Base-by-base conservation (phyloP, 1,139 yeast genomes). In the Suhomyces anneliseae region DNA sequence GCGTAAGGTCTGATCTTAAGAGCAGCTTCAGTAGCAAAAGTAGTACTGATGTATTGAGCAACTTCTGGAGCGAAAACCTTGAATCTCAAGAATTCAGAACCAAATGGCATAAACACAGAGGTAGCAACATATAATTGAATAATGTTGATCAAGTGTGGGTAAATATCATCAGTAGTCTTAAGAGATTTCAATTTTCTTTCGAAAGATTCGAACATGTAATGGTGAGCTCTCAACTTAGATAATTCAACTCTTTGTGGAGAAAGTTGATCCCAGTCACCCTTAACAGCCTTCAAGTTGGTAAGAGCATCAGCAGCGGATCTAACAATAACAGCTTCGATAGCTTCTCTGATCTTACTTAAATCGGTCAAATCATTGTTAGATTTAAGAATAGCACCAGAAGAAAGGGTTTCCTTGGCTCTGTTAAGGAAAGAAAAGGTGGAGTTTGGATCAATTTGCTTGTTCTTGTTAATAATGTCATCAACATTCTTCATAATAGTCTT, bases 401-500 rank as follows among this genome's bases (percentile, higher is more conserved):
- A 27, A 27, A 43, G n/a, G 19, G 47, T 56, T 34, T 59, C 46
- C 53, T 70, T 62, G 50, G 64, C 62, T 39, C 58, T 56, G 57
- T 64, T 69, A 60, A 82, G 71, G 65, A 79, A 81, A 10, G 64
- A 61, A 57, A 80, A 77, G 19, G 76, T 71, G 27, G 57, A 55
- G 24, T 39, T 44, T 8, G 51, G 36, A 9, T 73, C 76, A 39
- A 69, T 65, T 46, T 76, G 72, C 48, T 50, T 59, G 49, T 66
- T 64, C 45, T 70, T 64, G 41, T 62, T 58, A 44, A 68, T 51
- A 34, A 68, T 61, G 45, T 66, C 64, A 38, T 62, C 65, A 46
- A 80, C 76, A 56, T 77, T 75, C 69, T 85, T 87, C 54, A 85
- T 70, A 42, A 86, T 79, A 47, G 87, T 83, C 69, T 87, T 81